Evolutionary conservation across 768 basidiomycete species (phyloP), one percentile per base, ranked within the genome.

Genomic region (Tubosaeta sp.): DNA sequence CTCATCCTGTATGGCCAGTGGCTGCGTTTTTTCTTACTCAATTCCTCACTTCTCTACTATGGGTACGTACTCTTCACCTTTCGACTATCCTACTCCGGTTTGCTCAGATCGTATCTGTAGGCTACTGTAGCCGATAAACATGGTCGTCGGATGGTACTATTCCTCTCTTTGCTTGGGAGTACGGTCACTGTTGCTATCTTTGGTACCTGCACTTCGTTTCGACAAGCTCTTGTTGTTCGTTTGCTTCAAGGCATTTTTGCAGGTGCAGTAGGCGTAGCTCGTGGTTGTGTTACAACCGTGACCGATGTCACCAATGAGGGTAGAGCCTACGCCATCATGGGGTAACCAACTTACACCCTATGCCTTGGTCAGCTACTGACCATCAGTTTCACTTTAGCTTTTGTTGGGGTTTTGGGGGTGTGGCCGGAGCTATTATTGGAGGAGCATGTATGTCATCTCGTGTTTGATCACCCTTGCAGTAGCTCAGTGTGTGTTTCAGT

Each of bases 321-420:
- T 25, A 80, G 92, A 59, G 97, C 95, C 22, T 98, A 97, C 68
- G 91, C 94, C 43, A 89, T 95, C 52, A 75, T 97, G 43, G 95
- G 94, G 83, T 88, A 59, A 42, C 10, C 25, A 35, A 32, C 45
- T 19, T 38, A 41, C 48, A 50, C 22, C 31, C 37, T 38, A 41
- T 41, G 11, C 44, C 56, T 46, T 46, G 26, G 29, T 29, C 16
- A 7, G 6, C 19, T 17, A 26, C 53, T 59, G 13, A 61, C 25
- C 10, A 29, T 1, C 9, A 6, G 35, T 19, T 45, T 38, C 31
- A 52, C 45, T 51, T 3, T 51, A 91, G 88, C 11, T 97, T 95
- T 68, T 91, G 86, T 59, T 97, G 95, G 97, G 95, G 94, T 54
- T 81, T 98, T 58, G 97, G 95, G 55, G 97, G 95, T 80, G 91